Conservation (phyloP, 176 grass and related monocot genomes). For the sorghum (Sorghum bicolor) region DNA sequence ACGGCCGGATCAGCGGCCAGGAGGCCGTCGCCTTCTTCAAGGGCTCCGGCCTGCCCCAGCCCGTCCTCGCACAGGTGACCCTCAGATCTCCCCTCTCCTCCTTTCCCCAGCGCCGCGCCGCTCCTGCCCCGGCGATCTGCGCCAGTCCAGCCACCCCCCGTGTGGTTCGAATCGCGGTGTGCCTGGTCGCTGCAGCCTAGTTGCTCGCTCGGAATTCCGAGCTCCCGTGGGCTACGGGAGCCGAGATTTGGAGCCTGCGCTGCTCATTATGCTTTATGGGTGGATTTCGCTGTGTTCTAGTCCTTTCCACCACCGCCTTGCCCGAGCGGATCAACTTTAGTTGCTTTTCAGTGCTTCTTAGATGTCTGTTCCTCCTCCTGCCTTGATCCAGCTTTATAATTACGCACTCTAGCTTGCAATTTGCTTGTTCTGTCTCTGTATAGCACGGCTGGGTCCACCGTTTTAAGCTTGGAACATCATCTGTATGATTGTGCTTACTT, state of each 20-base stretch:
- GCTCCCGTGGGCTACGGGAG: not conserved
- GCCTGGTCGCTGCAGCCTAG: not conserved
- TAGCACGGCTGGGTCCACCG: not conserved
- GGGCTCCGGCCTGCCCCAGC: conserved; percentile 81
- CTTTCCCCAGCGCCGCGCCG: not conserved
- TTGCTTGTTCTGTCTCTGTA: not conserved
- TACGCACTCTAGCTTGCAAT: not conserved
- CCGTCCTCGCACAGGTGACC: conserved; percentile 79
- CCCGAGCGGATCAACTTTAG: not conserved
- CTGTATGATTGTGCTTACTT: not conserved
- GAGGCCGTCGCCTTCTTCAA: conserved; percentile 96
- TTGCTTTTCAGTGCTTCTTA: not conserved
- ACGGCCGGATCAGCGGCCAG: conserved; percentile 90
- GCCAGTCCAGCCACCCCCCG: not conserved
- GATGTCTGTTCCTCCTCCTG: not conserved
- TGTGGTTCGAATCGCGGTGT: not conserved
- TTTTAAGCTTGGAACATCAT: not conserved
- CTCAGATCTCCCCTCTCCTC: conserved; percentile 18
- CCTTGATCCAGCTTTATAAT: not conserved
- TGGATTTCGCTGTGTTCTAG: not conserved
- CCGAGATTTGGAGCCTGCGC: not conserved
- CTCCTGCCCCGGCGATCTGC: not conserved
- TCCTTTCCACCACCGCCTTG: not conserved
- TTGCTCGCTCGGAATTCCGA: not conserved
- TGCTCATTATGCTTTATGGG: not conserved